Evolutionary conservation across 176 grass and related monocot species (phyloP).

Genomic region (Avena insularis): DNA sequence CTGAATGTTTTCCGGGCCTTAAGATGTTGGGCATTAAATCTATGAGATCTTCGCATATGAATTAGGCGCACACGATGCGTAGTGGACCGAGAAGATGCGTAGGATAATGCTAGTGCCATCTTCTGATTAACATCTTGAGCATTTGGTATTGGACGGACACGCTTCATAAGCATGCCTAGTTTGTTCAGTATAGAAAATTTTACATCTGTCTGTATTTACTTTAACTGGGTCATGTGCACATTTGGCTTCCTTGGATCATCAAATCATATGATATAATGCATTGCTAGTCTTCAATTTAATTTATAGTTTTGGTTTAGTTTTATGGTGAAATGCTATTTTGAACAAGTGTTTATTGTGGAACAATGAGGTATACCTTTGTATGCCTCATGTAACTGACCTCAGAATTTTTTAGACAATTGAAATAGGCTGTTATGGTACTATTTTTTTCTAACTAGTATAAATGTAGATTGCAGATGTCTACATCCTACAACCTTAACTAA

Average conservation of each 20-base stretch:
- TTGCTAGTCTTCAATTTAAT: not conserved
- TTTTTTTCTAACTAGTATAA: no score
- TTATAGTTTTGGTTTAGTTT: not conserved
- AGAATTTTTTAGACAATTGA: no score
- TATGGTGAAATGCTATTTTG: conserved; percentile 23
- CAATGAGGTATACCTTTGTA: not conserved
- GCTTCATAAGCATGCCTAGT: not conserved
- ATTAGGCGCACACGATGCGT: no score
- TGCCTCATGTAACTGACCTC: not conserved
- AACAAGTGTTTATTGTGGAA: not conserved
- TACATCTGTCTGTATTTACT: conserved; percentile 3
- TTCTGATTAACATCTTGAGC: not conserved
- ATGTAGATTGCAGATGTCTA: no score
- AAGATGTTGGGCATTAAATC: no score
- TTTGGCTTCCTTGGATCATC: not conserved
- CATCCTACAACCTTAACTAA: no score
- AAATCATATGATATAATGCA: conserved; percentile 16
- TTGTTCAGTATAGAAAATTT: not conserved
- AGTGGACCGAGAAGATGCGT: no score
- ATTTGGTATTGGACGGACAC: not conserved
- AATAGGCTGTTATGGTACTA: no score
- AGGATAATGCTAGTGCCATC: no score
- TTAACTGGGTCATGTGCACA: not conserved
- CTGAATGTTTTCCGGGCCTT: no score
- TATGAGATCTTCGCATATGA: no score